These are phyloP conservation scores for Adenanthera pavonina DNA, from an alignment of 306 rosid genomes.

Conservation along the genomic window DNA sequence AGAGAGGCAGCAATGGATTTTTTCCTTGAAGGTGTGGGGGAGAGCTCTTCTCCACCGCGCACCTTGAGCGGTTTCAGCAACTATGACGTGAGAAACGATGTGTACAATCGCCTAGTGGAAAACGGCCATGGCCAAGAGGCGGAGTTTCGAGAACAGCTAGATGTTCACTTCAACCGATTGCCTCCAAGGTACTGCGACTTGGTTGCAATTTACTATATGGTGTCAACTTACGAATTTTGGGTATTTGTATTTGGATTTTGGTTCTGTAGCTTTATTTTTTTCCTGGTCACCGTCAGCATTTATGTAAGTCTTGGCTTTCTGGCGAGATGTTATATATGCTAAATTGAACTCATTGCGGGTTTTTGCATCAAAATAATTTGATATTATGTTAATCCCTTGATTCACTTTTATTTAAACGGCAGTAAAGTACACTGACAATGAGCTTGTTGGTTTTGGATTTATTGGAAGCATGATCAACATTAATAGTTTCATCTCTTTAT, in stretches of 20 bases:
- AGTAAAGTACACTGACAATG: constrained; percentile 8
- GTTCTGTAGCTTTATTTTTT: background rate
- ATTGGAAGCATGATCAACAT: background rate
- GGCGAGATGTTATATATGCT: background rate
- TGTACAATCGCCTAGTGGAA: constrained; percentile 76
- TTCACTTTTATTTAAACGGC: background rate
- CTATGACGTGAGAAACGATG: constrained; percentile 80
- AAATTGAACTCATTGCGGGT: constrained; percentile 23
- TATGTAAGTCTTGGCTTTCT: background rate
- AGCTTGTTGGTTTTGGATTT: background rate
- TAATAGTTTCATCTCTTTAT: background rate
- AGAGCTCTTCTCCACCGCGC: constrained; percentile 94
- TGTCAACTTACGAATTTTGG: constrained; percentile 10
- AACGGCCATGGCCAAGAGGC: constrained; percentile 68
- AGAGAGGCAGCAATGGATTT: constrained; percentile 61
- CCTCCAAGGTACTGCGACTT: constrained; percentile 73
- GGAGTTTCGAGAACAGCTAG: constrained; percentile 79
- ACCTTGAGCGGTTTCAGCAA: constrained; percentile 65
- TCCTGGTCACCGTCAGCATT: constrained; percentile 6
- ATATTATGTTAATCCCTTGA: background rate
- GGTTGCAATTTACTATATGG: background rate
- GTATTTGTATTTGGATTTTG: constrained; percentile 24
- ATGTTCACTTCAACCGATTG: constrained; percentile 92
- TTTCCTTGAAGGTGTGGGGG: constrained; percentile 88
- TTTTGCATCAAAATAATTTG: background rate